Conservation (phyloP, 1,139 yeast genomes). For the Magnusiomyces ingens region DNA sequence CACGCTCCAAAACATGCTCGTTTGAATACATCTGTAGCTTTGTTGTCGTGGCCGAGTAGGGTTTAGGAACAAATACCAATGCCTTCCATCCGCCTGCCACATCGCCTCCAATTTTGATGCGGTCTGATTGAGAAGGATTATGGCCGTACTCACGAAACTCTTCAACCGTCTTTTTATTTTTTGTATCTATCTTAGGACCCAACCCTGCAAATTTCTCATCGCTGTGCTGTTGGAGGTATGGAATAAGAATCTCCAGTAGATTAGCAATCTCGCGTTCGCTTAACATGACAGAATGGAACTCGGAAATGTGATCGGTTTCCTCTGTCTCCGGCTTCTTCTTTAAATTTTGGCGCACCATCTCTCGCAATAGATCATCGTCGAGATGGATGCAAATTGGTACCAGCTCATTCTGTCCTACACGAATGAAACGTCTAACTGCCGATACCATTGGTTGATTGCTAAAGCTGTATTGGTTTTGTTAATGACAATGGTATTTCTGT, state of each 20-base stretch:
- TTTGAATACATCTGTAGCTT: slow-evolving; percentile 5
- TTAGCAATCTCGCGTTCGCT: neutral
- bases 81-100: neutral
- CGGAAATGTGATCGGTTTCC: neutral
- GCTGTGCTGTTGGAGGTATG: too few relatives aligned
- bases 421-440: neutral
- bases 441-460: neutral
- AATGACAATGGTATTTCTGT: too few relatives aligned
- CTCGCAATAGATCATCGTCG: neutral
- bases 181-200: too few relatives aligned
- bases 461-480: too few relatives aligned
- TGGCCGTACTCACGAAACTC: too few relatives aligned
- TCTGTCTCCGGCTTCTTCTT: neutral
- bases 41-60: neutral
- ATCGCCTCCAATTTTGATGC: neutral
- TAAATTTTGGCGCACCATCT: neutral
- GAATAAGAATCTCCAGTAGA: neutral
- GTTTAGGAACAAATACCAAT: neutral
- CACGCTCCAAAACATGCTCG: slow-evolving; percentile 14
- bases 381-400: neutral
- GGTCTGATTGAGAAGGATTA: neutral
- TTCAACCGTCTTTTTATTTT: too few relatives aligned
- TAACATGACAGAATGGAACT: neutral
- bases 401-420: neutral
- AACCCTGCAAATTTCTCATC: too few relatives aligned